Base-by-base conservation (phyloP, 177 flowering plant species). In the Telopea speciosissima region DNA sequence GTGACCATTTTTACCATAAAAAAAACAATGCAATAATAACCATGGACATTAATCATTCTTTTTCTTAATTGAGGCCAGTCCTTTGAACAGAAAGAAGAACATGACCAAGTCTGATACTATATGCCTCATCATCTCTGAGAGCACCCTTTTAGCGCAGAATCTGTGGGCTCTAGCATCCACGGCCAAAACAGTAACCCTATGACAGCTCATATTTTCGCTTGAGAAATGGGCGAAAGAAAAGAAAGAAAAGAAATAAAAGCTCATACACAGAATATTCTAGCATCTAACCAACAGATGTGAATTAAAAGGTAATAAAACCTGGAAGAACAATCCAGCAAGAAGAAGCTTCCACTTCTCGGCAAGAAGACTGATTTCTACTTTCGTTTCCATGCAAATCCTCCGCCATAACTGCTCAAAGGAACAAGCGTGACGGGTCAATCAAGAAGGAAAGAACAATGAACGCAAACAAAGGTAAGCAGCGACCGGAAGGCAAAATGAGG, bases 331-430 rank as follows among this genome's bases (percentile, higher is more conserved):
- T 42, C 97, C 97, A 0, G 83, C 90, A 14, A 91, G 82, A 75
- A 91, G 79, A 79, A 86, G 84, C 76, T 88, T 89, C 95, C 97
- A 91, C 67, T 88, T 88, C 71, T 88, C 94, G 1, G 80, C 78
- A 52, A 91, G 87, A 31, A 91, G 87, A 26, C 74, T 78, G 78
- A 89, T 70, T 81, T 91, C 97, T 28, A 90, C 83, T 5, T 84
- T 69, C 24, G 52, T 70, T 82, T 91, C 97, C 49, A 85, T 82
- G 76, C 88, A 89, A 76, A 91, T 54, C 80, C 91, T 89, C 84
- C 86, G 89, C 97, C 97, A 91, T 70, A 91, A 72, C 94, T 91
- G 67, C 83, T 45, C 78, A 60, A 62, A 45, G 45, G 59, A 63
- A 33, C 40, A 63, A 24, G 28, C 61, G 54, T 56, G 64, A 42